Evolutionary conservation across 768 basidiomycete genomes (phyloP), one percentile per base, ranked within the genome.

Genomic region (Multifurca ochricompacta): DNA sequence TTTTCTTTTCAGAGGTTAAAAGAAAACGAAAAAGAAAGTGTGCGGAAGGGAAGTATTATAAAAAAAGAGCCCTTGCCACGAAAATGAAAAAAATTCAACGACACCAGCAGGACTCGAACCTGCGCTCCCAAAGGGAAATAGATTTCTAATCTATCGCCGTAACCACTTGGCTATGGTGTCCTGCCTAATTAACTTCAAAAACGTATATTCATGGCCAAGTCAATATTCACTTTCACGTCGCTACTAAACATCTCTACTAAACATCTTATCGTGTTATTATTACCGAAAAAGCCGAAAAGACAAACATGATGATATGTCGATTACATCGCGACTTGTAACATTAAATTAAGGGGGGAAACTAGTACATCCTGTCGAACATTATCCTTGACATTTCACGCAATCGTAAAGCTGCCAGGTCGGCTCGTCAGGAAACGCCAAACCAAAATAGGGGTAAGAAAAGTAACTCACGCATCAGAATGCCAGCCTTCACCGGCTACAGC

Each of bases 161-260:
- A 81, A 81, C 80, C 78, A 80, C 79, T 81, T 81, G 77, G 79
- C 79, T 80, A 81, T 81, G 80, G 74, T 78, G 80, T 78, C 79
- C 63, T 7, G 9, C 79, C 63, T 7, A 10, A 16, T 30, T 3
- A 28, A 4, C 1, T 0, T 19, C 6, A 1, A 3, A 6, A 0
- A 25, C 11, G 4, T 25, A 32, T 21, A 40, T 7, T 11, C 7
- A 18, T 18, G n/a, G 34, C 1, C 9, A 11, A n/a, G 19, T 23
- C 10, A 34, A 11, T 13, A 23, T 10, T 41, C 36, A 18, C n/a
- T n/a, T n/a, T n/a, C n/a, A n/a, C n/a, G n/a, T n/a, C n/a, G n/a
- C n/a, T n/a, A n/a, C n/a, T n/a, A n/a, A n/a, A n/a, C n/a, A n/a
- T n/a, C n/a, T n/a, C n/a, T n/a, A n/a, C n/a, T n/a, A n/a, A n/a